phyloP scores from a whole-genome alignment of 768 basidiomycete species.

The Imleria badia region DNA sequence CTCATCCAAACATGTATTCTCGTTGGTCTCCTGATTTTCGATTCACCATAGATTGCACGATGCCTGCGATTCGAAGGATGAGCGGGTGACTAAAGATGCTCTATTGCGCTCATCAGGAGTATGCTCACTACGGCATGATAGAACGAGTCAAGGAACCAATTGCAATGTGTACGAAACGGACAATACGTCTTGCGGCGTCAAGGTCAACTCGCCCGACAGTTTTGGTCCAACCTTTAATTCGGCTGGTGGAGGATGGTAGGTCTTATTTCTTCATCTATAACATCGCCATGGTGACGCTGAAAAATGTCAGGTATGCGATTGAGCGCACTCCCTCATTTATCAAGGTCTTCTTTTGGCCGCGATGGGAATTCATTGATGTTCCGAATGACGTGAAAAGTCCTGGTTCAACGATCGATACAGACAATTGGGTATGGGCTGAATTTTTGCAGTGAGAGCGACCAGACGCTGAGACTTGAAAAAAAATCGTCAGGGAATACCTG shows the following conservation, averaged over 20 bases:
- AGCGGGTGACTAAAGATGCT: slow-evolving; percentile 26
- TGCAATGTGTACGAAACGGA: slow-evolving; percentile 31
- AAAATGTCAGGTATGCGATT: slow-evolving; percentile 36
- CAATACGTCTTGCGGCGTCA: slow-evolving; percentile 35
- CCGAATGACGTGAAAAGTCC: slow-evolving; percentile 34
- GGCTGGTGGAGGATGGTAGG: slow-evolving; percentile 38
- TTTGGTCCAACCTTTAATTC: slow-evolving; percentile 37
- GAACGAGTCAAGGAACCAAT: slow-evolving; percentile 24
- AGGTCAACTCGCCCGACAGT: slow-evolving; percentile 22
- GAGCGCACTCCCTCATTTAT: slow-evolving; percentile 34
- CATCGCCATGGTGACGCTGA: not conserved
- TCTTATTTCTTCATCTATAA: not conserved
- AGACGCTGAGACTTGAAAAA: not conserved
- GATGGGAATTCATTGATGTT: slow-evolving; percentile 25
- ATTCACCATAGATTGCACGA: slow-evolving; percentile 29
- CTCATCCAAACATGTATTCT: not conserved
- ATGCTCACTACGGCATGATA: slow-evolving; percentile 6
- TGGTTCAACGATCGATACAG: slow-evolving; percentile 16
- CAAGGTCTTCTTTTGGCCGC: slow-evolving; percentile 42
- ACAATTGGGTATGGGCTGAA: slow-evolving; percentile 22
- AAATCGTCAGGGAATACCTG: slow-evolving; percentile 49
- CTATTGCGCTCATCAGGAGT: not conserved
- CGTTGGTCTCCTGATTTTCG: not conserved
- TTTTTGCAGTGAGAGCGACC: not conserved
- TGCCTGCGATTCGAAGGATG: slow-evolving; percentile 31